These are phyloP conservation scores for Tarenaya hassleriana DNA, from an alignment of 345 rosid genomes.

Conservation along the genomic window DNA sequence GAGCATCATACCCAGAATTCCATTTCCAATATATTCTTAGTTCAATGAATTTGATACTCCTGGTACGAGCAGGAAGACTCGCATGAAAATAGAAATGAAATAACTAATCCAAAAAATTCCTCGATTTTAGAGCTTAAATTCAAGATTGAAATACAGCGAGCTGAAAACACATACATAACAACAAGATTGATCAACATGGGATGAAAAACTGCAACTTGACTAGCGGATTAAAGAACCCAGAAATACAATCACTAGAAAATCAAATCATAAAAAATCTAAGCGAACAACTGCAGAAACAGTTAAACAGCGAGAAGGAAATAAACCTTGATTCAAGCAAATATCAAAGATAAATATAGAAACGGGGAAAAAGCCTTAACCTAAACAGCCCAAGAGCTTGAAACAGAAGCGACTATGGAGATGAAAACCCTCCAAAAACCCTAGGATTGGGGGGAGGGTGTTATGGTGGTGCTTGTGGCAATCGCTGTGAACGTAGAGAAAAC, in stretches of 20 bases:
- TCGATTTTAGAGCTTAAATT: background rate
- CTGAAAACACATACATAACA: background rate
- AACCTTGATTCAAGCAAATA: background rate
- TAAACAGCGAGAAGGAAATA: background rate
- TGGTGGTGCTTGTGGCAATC: constrained; percentile 20
- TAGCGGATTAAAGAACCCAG: background rate
- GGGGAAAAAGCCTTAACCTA: constrained; percentile 10
- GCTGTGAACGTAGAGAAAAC: constrained; percentile 11
- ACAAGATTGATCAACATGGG: background rate
- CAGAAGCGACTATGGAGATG: constrained; percentile 5
- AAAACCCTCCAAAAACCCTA: constrained; percentile 31
- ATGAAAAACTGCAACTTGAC: background rate
- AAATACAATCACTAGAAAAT: background rate
- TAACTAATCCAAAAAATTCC: too few species aligned
- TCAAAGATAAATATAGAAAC: constrained; percentile 7
- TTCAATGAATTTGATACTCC: too few species aligned
- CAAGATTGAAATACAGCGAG: background rate
- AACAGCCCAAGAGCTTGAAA: constrained; percentile 5
- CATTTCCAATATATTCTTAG: background rate
- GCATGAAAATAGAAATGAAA: too few species aligned
- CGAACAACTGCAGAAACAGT: constrained; percentile 10
- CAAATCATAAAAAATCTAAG: constrained; percentile 8
- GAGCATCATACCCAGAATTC: background rate
- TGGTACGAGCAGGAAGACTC: background rate
- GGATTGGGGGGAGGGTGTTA: constrained; percentile 2